Conservation (phyloP, 768 basidiomycete species). For the Ramaria sp. region DNA sequence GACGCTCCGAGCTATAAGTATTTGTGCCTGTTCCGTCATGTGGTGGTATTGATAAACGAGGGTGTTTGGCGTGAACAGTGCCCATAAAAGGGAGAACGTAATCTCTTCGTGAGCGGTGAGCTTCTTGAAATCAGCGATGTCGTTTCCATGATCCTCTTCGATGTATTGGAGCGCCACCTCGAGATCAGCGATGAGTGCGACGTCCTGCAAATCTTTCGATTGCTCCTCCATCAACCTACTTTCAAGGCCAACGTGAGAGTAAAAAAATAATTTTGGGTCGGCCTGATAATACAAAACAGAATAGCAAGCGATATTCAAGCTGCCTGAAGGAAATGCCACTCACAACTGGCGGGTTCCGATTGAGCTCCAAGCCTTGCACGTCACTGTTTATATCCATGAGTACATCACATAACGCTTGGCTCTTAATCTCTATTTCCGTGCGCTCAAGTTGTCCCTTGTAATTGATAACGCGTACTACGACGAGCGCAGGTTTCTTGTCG, state of each 20-base stretch:
- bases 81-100: slow-evolving; percentile 24
- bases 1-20: slow-evolving; percentile 7
- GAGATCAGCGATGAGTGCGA: slow-evolving; percentile 12
- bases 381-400: slow-evolving; percentile 14
- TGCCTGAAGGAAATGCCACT: background rate
- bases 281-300: slow-evolving; percentile 2
- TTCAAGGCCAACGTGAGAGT: slow-evolving; percentile 10
- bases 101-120: slow-evolving; percentile 14
- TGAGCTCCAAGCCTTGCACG: slow-evolving; percentile 7
- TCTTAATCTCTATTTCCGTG: slow-evolving; percentile 16
- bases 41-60: slow-evolving; percentile 14
- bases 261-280: slow-evolving; percentile 12
- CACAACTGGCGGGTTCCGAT: slow-evolving; percentile 7
- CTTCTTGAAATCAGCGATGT: slow-evolving; percentile 9
- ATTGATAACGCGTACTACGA: slow-evolving; percentile 18
- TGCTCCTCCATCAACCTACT: slow-evolving; percentile 12
- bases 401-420: slow-evolving; percentile 11
- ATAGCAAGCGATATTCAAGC: background rate
- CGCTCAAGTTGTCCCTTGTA: slow-evolving; percentile 11
- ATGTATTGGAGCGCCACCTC: slow-evolving; percentile 13
- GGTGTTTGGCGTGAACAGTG: slow-evolving; percentile 16
- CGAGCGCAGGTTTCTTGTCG: slow-evolving; percentile 15
- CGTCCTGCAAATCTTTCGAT: slow-evolving; percentile 9
- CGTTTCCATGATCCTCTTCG: slow-evolving; percentile 11
- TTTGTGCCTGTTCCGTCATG: slow-evolving; percentile 11